Base-by-base conservation (phyloP, 148 eudicot genomes). In the Heliosperma pusillum region DNA sequence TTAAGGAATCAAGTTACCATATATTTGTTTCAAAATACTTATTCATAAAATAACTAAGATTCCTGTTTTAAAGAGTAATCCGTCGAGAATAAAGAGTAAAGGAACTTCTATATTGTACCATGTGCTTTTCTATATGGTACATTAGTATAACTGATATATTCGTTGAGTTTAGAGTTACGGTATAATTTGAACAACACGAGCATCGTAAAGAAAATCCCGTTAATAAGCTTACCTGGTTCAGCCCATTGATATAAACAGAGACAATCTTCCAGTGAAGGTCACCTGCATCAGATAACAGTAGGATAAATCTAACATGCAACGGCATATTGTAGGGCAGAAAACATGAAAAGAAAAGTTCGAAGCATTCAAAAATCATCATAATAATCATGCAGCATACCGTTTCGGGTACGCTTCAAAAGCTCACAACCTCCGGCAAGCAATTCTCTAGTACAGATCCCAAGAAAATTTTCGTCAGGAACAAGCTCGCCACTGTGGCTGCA, bases 201-300 rank as follows among this genome's bases (percentile, higher is more conserved):
- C 0, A 36, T 6, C 3, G 42, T 1, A 36, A 7, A 1, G 55
- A 16, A 50, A 50, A 50, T 11, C 55, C 4, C 55, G 17, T 13
- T 50, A 50, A 17, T 44, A 24, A 55, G 22, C 75, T 64, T 69
- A 91, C 98, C 89, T 95, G 93, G 42, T 89, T 90, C 83, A 69
- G 55, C 70, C 79, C 75, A 80, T 90, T 92, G 76, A 95, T 86
- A 73, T 95, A 95, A 59, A 95, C 96, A n/a, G 97, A 95, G 63
- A 95, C 96, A 60, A 90, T 77, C 78, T 95, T 95, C 98, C 96
- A 92, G 76, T 95, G 98, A 72, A 95, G 93, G 81, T 95, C 98
- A 60, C 96, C 98, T 95, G 87, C 84, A 79, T 25, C 36, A 70
- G 26, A 66, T 50, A 44, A 63, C 5, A 55, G 44, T 71, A 21